Evolutionary conservation across 2,329 filamentous ascomycete species (phyloP), one percentile per base, ranked within the genome.

Genomic region (Tolypocladium tundrense): DNA sequence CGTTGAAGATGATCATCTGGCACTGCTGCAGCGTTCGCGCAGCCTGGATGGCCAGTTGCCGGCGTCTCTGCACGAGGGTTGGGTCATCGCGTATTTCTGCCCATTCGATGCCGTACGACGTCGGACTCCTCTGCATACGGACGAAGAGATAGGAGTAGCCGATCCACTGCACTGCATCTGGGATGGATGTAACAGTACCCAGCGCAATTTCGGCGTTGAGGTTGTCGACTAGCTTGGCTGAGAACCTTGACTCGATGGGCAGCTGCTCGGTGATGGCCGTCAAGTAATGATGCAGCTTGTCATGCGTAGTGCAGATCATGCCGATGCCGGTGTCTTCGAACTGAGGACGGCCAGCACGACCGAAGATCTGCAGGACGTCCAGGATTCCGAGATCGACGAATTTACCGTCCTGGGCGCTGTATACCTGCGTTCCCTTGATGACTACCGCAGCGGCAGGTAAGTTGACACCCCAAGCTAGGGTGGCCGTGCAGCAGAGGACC

Each of bases 1-100:
- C 94, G 64, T 99, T 97, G 77, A 93, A 99, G 58, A 99, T 94
- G 67, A 99, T 94, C 95, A 99, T 99, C 73, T 99, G 94, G 65
- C 90, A 96, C 68, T 92, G 83, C 68, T 97, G 92, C 50, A 99
- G 76, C 6, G 90, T 89, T 50, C 87, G 82, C 0, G 94, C 94
- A 31, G 94, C 94, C 65, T 96, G 87, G 51, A 96, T 91, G 57
- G 94, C 88, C 56, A 99, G 78, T 63, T 94, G 87, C 3, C 92
- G 85, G 55, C 94, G 85, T 64, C 93, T 82, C 67, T 94, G 88
- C 2, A 97, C 91, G 33, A 99, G 81, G 59, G 86, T 87, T 0
- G 91, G 92, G 66, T 99, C 94, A 64, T 97, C 89, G 39, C 86
- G 80, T 57, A 91, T 88, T 72, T 99, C 94, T 19, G 87, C 80